Evolutionary conservation across 768 basidiomycete species (phyloP).

Genomic region (Collybia sp.): DNA sequence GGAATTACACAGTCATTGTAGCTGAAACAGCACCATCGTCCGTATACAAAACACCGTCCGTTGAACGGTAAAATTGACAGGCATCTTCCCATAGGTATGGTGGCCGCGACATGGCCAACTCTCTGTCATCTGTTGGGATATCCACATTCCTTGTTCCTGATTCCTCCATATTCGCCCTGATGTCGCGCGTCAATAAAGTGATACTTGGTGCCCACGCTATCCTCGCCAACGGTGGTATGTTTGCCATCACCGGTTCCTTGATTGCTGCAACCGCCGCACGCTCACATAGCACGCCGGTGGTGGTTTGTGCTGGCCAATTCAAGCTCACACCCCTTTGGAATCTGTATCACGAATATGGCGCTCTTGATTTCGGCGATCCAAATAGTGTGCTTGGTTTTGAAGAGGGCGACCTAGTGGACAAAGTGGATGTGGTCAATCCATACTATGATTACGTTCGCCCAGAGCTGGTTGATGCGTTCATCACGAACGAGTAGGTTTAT

Average conservation of each 20-base stretch:
- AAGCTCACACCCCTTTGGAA: conserved; percentile 93
- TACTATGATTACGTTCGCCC: conserved; percentile 95
- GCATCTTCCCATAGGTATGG: conserved; percentile 51
- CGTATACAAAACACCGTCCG: conserved; percentile 23
- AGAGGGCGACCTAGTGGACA: conserved; percentile 75
- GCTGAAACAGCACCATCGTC: conserved; percentile 94
- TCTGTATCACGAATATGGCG: conserved; percentile 80
- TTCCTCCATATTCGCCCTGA: conserved; percentile 90
- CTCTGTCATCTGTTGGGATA: conserved; percentile 76
- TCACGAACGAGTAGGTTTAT: conserved; percentile 89
- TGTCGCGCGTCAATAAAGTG: conserved; percentile 97
- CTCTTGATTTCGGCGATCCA: conserved; percentile 74
- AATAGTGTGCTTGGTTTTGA: conserved; percentile 64
- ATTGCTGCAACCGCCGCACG: conserved; percentile 84
- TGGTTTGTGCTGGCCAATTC: conserved; percentile 94
- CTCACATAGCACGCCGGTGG: conserved; percentile 87
- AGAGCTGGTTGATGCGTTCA: conserved; percentile 88
- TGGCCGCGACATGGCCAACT: conserved; percentile 80
- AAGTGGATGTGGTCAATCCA: conserved; percentile 92
- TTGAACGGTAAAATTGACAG: conserved; percentile 1
- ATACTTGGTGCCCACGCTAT: conserved; percentile 94
- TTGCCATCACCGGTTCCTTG: conserved; percentile 81
- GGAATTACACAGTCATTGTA: conserved; percentile 95
- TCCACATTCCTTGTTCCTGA: conserved; percentile 97
- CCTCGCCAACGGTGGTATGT: conserved; percentile 95